Evolutionary conservation across 164 flowering plant species (phyloP), one percentile per base, ranked within the genome.

Genomic region (Stephania japonica): DNA sequence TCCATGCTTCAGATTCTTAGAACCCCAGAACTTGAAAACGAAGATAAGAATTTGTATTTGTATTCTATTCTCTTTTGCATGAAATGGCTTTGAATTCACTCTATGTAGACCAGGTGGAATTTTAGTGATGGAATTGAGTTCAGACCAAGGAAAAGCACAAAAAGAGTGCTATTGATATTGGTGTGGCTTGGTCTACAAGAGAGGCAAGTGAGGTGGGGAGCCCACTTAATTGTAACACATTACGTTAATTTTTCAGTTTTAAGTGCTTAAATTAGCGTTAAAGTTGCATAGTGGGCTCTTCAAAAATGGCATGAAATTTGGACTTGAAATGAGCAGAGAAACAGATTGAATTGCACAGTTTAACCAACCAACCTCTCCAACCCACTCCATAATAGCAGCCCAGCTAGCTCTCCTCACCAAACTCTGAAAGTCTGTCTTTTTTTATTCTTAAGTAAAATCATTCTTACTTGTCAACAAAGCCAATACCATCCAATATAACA

Each of bases 381-480:
- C 74, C 68, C 75, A 73, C 76, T 68, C 68, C 78, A 79, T 74
- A 69, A 75, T 19, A 25, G 38, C 59, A 32, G 38, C 24, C 41
- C 44, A 19, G 12, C 24, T 14, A 21, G 67, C 75, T 70, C 74
- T 77, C 19, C 64, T 47, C 64, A 70, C 64, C 72, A 70, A 87
- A 81, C 87, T 38, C 38, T 70, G 71, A 76, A 59, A 67, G 65
- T 70, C 65, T 68, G 41, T 6, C 7, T 19, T 75, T 73, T 63
- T 71, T 76, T 75, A 75, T 41, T 3, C 76, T 61, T 68, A 75
- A 71, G 74, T 83, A 80, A 76, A 70, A 84, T 85, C 73, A 83
- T 82, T 79, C 59, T 80, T 71, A 65, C 91, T 87, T 87, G 77
- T 23, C 65, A 70, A 64, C 77, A 75, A 86, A 86, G 88, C 75